These are phyloP conservation scores for Suillus bovinus DNA, from an alignment of 768 basidiomycete genomes.

Conservation along the genomic window DNA sequence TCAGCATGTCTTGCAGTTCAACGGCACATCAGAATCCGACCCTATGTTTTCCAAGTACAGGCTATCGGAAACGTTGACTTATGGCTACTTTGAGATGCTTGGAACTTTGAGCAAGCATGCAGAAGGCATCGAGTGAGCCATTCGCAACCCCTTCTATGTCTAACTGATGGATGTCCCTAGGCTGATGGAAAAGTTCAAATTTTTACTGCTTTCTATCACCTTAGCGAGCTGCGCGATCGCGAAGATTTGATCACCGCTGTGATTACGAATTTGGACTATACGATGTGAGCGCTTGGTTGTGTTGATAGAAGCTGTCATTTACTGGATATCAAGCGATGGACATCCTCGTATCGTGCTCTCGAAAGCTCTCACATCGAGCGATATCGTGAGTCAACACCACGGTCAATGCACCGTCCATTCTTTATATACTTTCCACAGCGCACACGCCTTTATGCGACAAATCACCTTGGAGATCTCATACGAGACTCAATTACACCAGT, in stretches of 20 bases:
- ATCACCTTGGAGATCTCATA: constrained; percentile 81
- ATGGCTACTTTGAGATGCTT: constrained; percentile 95
- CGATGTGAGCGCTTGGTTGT: constrained; percentile 55
- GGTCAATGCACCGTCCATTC: background rate
- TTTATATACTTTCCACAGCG: constrained; percentile 48
- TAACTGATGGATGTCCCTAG: constrained; percentile 38
- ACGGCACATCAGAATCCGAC: constrained; percentile 69
- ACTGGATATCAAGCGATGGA: constrained; percentile 66
- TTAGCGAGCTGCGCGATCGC: constrained; percentile 86
- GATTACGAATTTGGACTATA: constrained; percentile 90
- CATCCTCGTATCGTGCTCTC: constrained; percentile 92
- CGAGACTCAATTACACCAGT: constrained; percentile 61
- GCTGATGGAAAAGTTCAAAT: constrained; percentile 84
- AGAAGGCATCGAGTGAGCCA: constrained; percentile 79
- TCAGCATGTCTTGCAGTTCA: constrained; percentile 49
- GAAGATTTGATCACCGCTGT: constrained; percentile 92
- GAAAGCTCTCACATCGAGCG: constrained; percentile 92
- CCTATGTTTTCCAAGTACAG: constrained; percentile 84
- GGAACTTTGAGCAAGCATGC: constrained; percentile 86
- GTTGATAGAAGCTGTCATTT: constrained; percentile 7
- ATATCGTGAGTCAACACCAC: constrained; percentile 55
- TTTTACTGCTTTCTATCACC: constrained; percentile 97
- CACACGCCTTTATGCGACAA: constrained; percentile 85
- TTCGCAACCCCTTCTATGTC: background rate
- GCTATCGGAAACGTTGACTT: constrained; percentile 79